Evolutionary conservation across 78 protist genomes (phyloP), one percentile per base, ranked within the genome.

Genomic region (Isochrysis galbana): DNA sequence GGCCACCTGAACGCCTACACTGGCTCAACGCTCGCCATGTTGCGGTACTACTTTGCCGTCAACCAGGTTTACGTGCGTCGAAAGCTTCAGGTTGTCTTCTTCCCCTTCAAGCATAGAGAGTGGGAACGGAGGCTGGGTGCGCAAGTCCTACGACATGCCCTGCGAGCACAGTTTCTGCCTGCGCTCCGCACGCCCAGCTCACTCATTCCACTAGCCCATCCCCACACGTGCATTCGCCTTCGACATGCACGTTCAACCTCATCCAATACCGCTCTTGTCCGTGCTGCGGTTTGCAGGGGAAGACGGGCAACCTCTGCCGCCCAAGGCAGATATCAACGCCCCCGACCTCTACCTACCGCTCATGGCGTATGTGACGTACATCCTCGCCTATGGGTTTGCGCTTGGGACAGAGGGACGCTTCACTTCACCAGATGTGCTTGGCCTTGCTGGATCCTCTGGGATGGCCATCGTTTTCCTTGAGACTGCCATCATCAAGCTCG

Each of bases 341-440:
- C 97, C 97, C 34, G 98, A 97, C 82, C 94, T 97, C 39, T 97
- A 97, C 86, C 93, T 97, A 26, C 98, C 98, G 14, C 45, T 88
- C 54, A 96, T 97, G 98, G 95, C 97, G 26, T 91, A 95, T 38
- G 95, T 96, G 41, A 96, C 98, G 25, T 97, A 96, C 95, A 91
- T 95, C 89, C 91, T 96, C 44, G 55, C 95, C 44, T 44, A 32
- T 55, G 96, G 95, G 17, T 95, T 86, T 95, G 84, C 80, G 72
- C 54, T 91, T 91, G 97, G 96, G 34, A 70, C 82, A 89, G 19
- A 44, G 38, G 88, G 88, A 19, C 34, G 39, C 23, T 95, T 94
- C 93, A 93, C 74, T 10, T 51, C 94, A 23, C 97, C 95, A 42
- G 97, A 94, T 41, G 67, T 82, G 38, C 93, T 96, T 11, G 96